These are phyloP conservation scores for Draba incana DNA, from an alignment of 345 rosid genomes.

Conservation along the genomic window DNA sequence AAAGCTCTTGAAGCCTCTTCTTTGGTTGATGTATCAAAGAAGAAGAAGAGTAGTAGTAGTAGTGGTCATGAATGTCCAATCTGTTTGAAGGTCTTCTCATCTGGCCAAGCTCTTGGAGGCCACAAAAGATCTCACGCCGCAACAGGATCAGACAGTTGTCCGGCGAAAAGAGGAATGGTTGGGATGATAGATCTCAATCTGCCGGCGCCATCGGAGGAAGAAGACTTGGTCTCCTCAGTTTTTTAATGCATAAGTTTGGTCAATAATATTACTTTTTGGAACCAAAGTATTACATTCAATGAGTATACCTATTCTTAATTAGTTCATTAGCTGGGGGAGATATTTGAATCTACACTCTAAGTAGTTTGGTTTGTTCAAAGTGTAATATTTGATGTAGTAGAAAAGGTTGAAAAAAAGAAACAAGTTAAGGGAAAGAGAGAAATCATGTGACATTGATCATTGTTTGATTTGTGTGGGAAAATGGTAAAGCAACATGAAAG, in stretches of 20 bases:
- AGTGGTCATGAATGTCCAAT: slow-evolving; percentile 69
- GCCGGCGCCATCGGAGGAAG: slow-evolving; percentile 74
- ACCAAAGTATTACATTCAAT: not conserved
- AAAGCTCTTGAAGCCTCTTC: slow-evolving; percentile 32
- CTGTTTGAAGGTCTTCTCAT: slow-evolving; percentile 69
- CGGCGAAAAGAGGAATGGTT: slow-evolving; percentile 25
- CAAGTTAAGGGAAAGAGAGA: no score
- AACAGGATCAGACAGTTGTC: slow-evolving; percentile 33
- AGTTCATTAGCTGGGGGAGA: no score
- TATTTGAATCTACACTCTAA: slow-evolving; percentile 1
- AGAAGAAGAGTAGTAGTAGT: slow-evolving; percentile 39
- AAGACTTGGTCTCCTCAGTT: slow-evolving; percentile 40
- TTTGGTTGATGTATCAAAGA: slow-evolving; percentile 13
- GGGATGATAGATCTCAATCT: slow-evolving; percentile 78
- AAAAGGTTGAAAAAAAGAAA: no score
- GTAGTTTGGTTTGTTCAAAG: not conserved
- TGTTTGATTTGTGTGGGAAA: no score
- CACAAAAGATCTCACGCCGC: slow-evolving; percentile 78
- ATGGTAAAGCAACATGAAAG: no score
- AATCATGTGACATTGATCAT: no score
- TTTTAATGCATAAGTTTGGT: slow-evolving; percentile 26
- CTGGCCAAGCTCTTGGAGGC: slow-evolving; percentile 97
- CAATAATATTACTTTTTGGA: slow-evolving; percentile 4
- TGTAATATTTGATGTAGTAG: no score
- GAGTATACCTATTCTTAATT: not conserved